Conservation (phyloP, 225 moss, liverwort and hornwort genomes). For the Sphagnum tenellum region DNA sequence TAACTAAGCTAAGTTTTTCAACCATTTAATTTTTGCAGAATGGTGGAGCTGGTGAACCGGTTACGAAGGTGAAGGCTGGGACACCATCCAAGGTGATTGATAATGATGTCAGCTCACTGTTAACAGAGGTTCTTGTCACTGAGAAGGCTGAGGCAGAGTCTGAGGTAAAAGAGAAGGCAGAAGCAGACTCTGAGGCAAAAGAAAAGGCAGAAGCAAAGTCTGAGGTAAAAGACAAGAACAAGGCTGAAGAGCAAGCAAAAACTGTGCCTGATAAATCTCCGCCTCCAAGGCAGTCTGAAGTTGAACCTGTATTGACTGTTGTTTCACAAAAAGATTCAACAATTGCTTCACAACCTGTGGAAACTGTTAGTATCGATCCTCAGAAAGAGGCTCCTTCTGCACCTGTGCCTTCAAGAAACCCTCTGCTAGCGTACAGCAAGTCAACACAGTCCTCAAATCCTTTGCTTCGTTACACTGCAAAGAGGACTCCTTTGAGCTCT, state of each 20-base stretch:
- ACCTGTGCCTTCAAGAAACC: conserved; percentile 15
- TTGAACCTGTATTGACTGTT: neutral
- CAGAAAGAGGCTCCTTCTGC: conserved; percentile 7
- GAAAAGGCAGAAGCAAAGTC: conserved; percentile 5
- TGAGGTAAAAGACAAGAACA: neutral
- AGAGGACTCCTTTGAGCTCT: neutral
- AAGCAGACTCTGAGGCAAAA: neutral
- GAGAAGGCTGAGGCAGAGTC: conserved; percentile 10
- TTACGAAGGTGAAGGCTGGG: conserved; percentile 3
- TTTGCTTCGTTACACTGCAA: conserved; percentile 16
- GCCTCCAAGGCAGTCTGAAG: neutral
- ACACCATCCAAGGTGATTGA: neutral
- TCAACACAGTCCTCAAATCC: conserved; percentile 16
- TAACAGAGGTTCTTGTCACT: conserved; percentile 3
- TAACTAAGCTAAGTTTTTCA: neutral
- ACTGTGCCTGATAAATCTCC: neutral
- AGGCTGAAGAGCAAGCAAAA: neutral
- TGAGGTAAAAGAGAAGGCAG: conserved; percentile 1
- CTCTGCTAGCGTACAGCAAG: conserved; percentile 9
- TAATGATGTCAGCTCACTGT: conserved; percentile 4
- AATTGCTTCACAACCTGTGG: conserved; percentile 10
- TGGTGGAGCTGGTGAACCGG: conserved; percentile 7
- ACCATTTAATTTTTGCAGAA: conserved; percentile 13
- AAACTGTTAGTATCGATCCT: neutral
- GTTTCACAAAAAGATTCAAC: conserved; percentile 1